Evolutionary conservation across 768 basidiomycete genomes (phyloP), one percentile per base, ranked within the genome.

Genomic region (Calocera cornea): DNA sequence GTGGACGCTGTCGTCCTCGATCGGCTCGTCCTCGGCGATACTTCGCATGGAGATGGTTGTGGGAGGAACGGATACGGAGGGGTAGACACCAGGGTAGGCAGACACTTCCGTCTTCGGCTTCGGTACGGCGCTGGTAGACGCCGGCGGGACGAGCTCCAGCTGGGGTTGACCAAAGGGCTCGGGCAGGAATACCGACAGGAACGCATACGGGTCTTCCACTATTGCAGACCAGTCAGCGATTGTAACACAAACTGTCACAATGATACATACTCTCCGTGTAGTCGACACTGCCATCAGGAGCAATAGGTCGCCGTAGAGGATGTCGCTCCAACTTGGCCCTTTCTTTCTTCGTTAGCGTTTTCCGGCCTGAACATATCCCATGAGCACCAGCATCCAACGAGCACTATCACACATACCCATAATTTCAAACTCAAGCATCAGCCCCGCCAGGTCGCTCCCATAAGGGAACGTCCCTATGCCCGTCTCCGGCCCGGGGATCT

Each of bases 331-430:
- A 81, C n/a, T 87, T 80, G 67, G 90, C 71, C 11, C 89, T 81
- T 70, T 92, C 89, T 72, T 87, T 90, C 79, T 92, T 92, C 1
- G 89, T 90, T 66, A 83, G 83, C 72, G 90, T 90, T 14, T 84
- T 82, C 66, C 47, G 50, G 2, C 68, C 68, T 69, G 38, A 60
- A 54, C 27, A 29, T 14, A 54, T 38, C 12, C n/a, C 3, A 19
- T 64, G 2, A 41, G 22, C 34, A 40, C 49, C n/a, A 33, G 10
- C 8, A 41, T 38, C 3, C 38, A 29, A n/a, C 34, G 11, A n/a
- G 0, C 2, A 50, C 7, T 19, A 29, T 1, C 7, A 1, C 64
- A 34, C 27, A 17, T 24, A 86, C 90, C 89, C 80, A 89, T 90
- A 64, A 89, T 77, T 75, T 90, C 91, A 36, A 91, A 77, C 0